Percentiles rank a stretch among this genome's conserved stretches.
These are phyloP conservation scores for Scedosporium minutisporum DNA, from an alignment of 2,329 filamentous ascomycete species.

Conservation along the genomic window DNA sequence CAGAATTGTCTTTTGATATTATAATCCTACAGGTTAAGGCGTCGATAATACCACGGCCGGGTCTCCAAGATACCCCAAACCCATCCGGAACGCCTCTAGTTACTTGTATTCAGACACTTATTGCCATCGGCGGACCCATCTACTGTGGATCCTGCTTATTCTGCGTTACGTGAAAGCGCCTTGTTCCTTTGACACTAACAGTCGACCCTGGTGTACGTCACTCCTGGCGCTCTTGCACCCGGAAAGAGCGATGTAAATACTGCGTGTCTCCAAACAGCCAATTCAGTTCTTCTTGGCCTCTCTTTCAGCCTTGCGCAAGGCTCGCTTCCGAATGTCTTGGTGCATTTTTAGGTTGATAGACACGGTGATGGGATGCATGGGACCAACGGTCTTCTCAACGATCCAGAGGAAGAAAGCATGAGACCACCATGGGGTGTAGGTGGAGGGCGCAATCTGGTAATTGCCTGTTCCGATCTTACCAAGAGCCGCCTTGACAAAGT, in stretches of 20 bases:
- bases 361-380: constrained; percentile 36
- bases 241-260: too few species aligned
- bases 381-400: constrained; percentile 50
- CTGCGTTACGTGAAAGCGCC: too few species aligned
- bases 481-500: constrained; percentile 71
- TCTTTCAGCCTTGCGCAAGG: constrained; percentile 73
- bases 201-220: too few species aligned
- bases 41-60: too few species aligned
- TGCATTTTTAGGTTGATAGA: constrained; percentile 60
- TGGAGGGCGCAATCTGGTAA: constrained; percentile 70
- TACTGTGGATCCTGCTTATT: too few species aligned
- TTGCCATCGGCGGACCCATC: too few species aligned
- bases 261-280: not conserved
- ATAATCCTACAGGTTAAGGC: constrained; percentile 6
- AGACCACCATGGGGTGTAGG: constrained; percentile 87
- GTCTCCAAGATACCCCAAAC: too few species aligned
- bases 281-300: constrained; percentile 57
- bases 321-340: constrained; percentile 69
- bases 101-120: too few species aligned
- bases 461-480: constrained; percentile 74
- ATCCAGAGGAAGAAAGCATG: constrained; percentile 85
- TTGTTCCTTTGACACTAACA: too few species aligned
- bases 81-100: too few species aligned
- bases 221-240: too few species aligned
- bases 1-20: not conserved